Percentiles rank a stretch among this genome's conserved stretches.
phyloP scores from a whole-genome alignment of 2,329 filamentous ascomycete species.

The Aureobasidium leucospermi region DNA sequence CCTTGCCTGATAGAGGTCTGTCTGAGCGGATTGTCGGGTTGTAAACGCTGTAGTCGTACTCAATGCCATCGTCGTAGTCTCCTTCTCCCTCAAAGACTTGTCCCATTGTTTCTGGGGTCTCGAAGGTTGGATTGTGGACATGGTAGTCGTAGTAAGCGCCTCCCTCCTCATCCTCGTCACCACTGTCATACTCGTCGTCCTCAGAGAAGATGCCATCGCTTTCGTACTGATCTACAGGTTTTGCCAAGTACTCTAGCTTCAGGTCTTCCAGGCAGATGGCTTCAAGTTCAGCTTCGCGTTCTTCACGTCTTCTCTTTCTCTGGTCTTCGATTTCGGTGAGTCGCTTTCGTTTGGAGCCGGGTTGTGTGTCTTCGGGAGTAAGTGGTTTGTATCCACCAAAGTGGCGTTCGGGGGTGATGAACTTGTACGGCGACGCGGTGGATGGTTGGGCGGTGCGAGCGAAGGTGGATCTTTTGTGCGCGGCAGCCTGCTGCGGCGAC shows the following conservation, averaged over 20 bases:
- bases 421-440: neutral
- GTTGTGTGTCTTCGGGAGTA: neutral
- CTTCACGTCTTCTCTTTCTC: neutral
- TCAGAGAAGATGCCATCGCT: neutral
- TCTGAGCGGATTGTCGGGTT: neutral
- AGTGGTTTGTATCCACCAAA: neutral
- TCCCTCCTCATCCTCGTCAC: neutral
- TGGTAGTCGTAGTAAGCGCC: neutral
- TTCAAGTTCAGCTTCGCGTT: neutral
- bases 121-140: neutral
- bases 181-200: neutral
- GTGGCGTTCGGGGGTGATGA: neutral
- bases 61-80: neutral
- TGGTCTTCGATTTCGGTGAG: neutral
- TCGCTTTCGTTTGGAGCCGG: neutral
- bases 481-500: constrained; percentile 26
- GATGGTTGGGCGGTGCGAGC: neutral
- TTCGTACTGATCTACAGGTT: neutral
- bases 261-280: neutral
- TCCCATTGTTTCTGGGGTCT: neutral
- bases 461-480: neutral
- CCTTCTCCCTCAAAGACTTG: neutral
- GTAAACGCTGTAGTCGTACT: neutral
- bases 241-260: neutral
- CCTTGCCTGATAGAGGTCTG: neutral